These are phyloP conservation scores for Globisporangium ultimum DNA, from an alignment of 352 stramenopile species.

Conservation along the genomic window DNA sequence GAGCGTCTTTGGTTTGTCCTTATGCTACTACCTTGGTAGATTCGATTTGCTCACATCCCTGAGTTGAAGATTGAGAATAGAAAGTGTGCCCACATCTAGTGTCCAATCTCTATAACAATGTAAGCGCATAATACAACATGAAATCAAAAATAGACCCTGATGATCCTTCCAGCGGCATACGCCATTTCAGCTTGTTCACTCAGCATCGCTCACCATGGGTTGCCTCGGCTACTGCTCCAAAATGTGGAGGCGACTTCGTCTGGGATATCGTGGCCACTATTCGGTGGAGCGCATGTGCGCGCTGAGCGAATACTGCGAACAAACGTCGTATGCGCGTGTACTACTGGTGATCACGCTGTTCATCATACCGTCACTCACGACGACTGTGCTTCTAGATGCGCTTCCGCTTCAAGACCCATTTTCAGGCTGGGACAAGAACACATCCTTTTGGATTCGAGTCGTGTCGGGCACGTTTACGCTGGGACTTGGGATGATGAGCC, in stretches of 20 bases:
- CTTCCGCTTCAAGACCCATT: conserved; percentile 11
- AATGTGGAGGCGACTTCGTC: background rate
- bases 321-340: background rate
- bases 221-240: no score
- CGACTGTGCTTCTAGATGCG: conserved; percentile 2
- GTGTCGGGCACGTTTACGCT: background rate
- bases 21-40: no score
- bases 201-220: no score
- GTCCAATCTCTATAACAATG: no score
- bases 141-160: no score
- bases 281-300: background rate
- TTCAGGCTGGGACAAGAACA: conserved; percentile 1
- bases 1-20: no score
- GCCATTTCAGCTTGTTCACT: no score
- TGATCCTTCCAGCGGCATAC: no score
- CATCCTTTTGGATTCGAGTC: background rate
- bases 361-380: conserved; percentile 10
- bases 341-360: background rate
- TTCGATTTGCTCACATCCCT: no score
- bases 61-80: no score
- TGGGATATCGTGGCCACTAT: background rate
- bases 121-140: no score
- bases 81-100: no score
- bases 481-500: background rate
- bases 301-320: background rate